These are phyloP conservation scores for Paraconiothyrium brasiliense DNA, from an alignment of 2,329 filamentous ascomycete species.

Conservation along the genomic window DNA sequence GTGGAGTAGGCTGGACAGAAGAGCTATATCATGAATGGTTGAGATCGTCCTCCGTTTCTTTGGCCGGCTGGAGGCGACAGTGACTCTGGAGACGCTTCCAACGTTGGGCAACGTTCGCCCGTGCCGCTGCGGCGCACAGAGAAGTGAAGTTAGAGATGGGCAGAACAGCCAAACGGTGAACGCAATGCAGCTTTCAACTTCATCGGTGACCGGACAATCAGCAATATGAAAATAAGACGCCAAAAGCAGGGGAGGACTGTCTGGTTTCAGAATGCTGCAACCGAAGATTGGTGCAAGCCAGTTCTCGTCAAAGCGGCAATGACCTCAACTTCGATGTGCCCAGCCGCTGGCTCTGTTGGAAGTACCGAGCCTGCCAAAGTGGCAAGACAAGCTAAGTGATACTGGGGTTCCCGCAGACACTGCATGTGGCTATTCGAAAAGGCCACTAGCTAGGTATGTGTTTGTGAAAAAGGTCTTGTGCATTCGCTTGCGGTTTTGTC, in stretches of 20 bases:
- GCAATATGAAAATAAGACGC: background rate
- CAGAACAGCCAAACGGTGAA: background rate
- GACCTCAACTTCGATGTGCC: too few relatives aligned
- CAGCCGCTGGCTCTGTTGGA: too few relatives aligned
- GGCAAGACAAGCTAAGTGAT: background rate
- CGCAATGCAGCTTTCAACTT: background rate
- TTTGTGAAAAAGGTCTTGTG: background rate
- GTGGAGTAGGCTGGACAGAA: background rate
- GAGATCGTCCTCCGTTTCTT: background rate
- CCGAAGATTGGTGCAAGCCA: too few relatives aligned
- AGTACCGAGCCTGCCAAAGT: background rate
- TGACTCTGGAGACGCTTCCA: background rate
- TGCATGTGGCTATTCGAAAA: background rate
- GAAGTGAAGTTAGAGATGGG: background rate
- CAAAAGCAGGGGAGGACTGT: too few relatives aligned
- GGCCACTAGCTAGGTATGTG: background rate
- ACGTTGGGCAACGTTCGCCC: background rate
- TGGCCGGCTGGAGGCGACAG: background rate
- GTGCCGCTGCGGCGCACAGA: background rate
- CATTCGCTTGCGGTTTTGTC: background rate
- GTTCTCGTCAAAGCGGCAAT: too few relatives aligned
- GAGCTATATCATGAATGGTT: background rate
- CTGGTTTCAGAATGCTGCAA: too few relatives aligned
- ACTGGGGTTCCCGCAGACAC: background rate
- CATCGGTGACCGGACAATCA: background rate